phyloP scores from a whole-genome alignment of 371 early-diverging fungal genomes.

The Batkoa obscura region DNA sequence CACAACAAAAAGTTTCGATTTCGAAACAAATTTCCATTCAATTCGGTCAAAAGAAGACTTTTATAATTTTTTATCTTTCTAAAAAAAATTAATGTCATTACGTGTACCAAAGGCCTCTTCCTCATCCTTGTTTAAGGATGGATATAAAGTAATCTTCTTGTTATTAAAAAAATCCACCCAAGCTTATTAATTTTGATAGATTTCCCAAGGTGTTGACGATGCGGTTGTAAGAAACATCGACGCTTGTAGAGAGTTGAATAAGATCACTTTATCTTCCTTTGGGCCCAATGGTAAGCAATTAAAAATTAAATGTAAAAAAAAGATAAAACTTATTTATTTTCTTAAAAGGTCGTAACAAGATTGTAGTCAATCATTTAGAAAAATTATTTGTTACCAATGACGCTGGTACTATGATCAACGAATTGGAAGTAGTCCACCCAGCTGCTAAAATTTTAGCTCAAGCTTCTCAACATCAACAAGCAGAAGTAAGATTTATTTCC shows the following conservation, averaged over 20 bases:
- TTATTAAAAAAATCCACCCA: not conserved
- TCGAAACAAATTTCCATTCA: too few species aligned
- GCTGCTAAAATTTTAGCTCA: conserved; percentile 93
- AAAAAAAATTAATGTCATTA: conserved; percentile 88
- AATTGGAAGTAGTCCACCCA: conserved; percentile 96
- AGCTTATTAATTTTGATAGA: conserved; percentile 21
- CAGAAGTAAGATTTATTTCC: conserved; percentile 52
- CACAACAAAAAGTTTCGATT: too few species aligned
- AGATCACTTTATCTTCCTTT: conserved; percentile 82
- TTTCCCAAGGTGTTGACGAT: conserved; percentile 90
- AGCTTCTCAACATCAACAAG: conserved; percentile 96
- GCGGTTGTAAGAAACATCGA: conserved; percentile 87
- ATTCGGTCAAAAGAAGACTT: too few species aligned
- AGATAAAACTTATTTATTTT: not conserved
- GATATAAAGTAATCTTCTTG: conserved; percentile 61
- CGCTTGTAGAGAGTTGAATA: conserved; percentile 77
- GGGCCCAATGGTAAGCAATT: conserved; percentile 80
- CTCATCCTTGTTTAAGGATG: conserved; percentile 86
- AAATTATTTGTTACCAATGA: conserved; percentile 98
- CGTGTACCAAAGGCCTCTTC: conserved; percentile 78
- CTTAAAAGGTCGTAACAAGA: conserved; percentile 88
- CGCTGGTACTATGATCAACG: conserved; percentile 97
- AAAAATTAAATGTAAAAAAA: not conserved
- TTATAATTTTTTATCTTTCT: too few species aligned
- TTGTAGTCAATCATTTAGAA: conserved; percentile 95